These are phyloP conservation scores for Phytopythium cucurbitacearum DNA, from an alignment of 352 stramenopile genomes.

Conservation along the genomic window DNA sequence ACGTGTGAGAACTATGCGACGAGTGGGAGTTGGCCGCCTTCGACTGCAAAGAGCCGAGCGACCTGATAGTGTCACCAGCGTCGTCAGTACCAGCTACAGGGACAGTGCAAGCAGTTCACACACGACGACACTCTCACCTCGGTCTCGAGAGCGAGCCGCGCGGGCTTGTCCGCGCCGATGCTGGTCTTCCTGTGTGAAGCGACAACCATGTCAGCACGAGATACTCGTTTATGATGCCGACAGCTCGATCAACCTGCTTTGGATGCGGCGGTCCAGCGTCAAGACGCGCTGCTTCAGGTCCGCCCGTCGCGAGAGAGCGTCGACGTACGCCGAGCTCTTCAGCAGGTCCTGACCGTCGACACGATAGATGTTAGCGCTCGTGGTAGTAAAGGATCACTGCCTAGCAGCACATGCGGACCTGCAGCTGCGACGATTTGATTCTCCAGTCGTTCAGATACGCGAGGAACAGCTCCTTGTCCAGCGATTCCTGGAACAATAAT, in stretches of 20 bases:
- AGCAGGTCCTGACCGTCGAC: neutral
- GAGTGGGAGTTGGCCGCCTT: neutral
- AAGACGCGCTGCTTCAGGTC: conserved; percentile 4
- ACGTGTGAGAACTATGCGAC: neutral
- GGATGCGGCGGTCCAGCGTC: conserved; percentile 1
- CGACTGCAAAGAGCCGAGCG: conserved; percentile 1
- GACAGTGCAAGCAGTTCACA: too few relatives aligned
- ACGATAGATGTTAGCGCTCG: neutral
- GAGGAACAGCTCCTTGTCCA: conserved; percentile 58
- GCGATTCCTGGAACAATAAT: conserved; percentile 41
- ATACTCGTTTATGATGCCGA: too few relatives aligned
- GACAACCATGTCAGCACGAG: conserved; percentile 2
- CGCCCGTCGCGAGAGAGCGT: conserved; percentile 1
- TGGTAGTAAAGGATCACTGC: neutral
- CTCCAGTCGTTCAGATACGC: conserved; percentile 51
- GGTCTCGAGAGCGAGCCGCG: neutral
- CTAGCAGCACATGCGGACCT: conserved; percentile 13
- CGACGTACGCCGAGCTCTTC: conserved; percentile 1
- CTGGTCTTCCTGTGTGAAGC: conserved; percentile 7
- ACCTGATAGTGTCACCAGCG: neutral
- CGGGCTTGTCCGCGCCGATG: conserved; percentile 1
- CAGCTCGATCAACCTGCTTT: neutral
- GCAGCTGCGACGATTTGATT: conserved; percentile 15
- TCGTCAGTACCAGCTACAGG: too few relatives aligned
- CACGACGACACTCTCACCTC: neutral